Evolutionary conservation across 441 rosid species (phyloP), one percentile per base, ranked within the genome.

Genomic region (Lepidium campestre): DNA sequence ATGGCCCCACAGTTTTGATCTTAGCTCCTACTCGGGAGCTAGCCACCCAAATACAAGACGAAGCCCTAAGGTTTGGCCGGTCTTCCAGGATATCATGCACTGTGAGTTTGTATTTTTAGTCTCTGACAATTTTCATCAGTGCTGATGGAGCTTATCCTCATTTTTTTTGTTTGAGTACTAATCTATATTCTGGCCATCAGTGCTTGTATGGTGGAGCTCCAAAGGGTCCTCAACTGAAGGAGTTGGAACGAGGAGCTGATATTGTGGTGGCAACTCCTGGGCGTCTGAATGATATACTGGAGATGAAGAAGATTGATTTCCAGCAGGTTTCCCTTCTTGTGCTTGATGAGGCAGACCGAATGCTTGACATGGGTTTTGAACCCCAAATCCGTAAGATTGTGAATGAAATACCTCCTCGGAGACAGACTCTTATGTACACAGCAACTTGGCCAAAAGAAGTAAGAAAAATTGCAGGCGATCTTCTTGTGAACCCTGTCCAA

Each of bases 391-490:
- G 96, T 61, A 89, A 85, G 87, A 91, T 93, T 68, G 97, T 91
- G 68, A 93, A 91, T 73, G 96, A 91, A 79, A 78, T 93, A 58
- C 93, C 97, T 75, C 87, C 89, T 20, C 84, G 80, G 46, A 80
- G 99, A 60, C 97, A 93, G 78, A 93, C 99, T 14, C 88, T 91
- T 53, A 89, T 93, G 97, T 91, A 85, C 74, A 93, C 99, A 3
- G 99, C 99, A 59, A 91, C 96, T 36, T 93, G 96, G 99, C 97
- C 99, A 48, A 93, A 87, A 77, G 99, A 93, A 77, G 97, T 93
- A 14, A 81, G 91, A 69, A 93, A 91, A 79, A 89, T 91, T 75
- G 99, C 96, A 3, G 50, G 80, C 62, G 99, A 91, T 79, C 92
- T 93, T 73, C 93, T 93, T 62, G 86, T 91, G 57, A 85, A 83